Conservation (phyloP, 768 basidiomycete species). For the Exidia glandulosa region DNA sequence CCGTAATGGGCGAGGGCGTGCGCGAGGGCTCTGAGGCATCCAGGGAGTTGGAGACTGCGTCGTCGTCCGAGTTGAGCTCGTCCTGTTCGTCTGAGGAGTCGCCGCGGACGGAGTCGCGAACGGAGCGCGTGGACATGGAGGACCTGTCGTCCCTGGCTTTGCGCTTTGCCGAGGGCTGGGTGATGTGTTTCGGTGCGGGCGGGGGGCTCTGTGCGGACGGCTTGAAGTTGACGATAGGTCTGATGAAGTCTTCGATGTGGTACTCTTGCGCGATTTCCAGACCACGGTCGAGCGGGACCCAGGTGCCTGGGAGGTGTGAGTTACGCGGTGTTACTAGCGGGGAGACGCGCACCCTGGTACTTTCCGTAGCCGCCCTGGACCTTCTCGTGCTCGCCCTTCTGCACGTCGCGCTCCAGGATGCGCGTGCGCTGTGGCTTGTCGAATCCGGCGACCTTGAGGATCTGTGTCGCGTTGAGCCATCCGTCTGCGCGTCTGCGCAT, state of each 20-base stretch:
- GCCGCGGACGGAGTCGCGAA: background rate
- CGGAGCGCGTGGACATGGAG: background rate
- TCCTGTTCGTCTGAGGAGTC: background rate
- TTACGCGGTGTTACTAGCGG: background rate
- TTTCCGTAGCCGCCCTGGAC: constrained; percentile 99
- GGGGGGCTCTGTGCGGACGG: constrained; percentile 77
- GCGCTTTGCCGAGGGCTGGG: background rate
- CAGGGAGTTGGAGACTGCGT: constrained; percentile 3
- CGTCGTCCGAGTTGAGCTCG: background rate
- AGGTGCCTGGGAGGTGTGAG: constrained; percentile 57
- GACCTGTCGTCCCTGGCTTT: background rate
- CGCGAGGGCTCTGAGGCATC: constrained; percentile 80
- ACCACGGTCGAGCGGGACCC: constrained; percentile 94
- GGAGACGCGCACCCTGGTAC: constrained; percentile 70
- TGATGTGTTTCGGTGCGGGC: constrained; percentile 91
- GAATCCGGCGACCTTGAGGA: constrained; percentile 97
- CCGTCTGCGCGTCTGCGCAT: constrained; percentile 95
- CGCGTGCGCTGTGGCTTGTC: constrained; percentile 98
- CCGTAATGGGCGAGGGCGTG: constrained; percentile 92
- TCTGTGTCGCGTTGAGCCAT: constrained; percentile 98
- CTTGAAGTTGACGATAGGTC: constrained; percentile 90
- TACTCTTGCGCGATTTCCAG: constrained; percentile 82
- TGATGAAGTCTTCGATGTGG: constrained; percentile 75
- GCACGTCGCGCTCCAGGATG: constrained; percentile 93
- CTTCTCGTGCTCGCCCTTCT: constrained; percentile 98